Percentiles rank a stretch among this genome's conserved stretches.
Evolutionary conservation across 441 rosid species (phyloP).

Genomic region (Croton setiger): DNA sequence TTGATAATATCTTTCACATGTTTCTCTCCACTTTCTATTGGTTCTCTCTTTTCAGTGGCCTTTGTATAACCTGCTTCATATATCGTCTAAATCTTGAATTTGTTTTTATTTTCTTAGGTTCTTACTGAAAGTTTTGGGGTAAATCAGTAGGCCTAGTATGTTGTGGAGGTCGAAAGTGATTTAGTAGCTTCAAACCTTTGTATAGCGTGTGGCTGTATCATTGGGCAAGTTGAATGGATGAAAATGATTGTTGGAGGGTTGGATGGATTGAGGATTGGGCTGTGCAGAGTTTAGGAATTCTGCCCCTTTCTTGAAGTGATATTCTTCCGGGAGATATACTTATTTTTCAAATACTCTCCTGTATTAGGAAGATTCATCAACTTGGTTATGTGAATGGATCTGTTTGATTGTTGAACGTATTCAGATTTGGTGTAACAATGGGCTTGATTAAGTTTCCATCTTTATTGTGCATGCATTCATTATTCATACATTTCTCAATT

Average conservation of each 20-base stretch:
- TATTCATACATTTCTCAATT: not conserved
- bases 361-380: not conserved
- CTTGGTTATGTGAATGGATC: not conserved
- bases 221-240: not conserved
- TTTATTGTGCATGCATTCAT: not conserved
- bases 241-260: not conserved
- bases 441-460: not conserved
- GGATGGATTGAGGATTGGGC: not conserved
- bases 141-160: not conserved
- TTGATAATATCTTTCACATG: not conserved
- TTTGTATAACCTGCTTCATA: not conserved
- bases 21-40: not conserved
- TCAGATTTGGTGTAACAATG: not conserved
- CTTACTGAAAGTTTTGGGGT: not conserved
- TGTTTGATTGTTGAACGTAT: not conserved
- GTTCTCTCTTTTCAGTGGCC: not conserved
- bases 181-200: not conserved
- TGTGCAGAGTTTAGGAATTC: not conserved
- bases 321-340: not conserved
- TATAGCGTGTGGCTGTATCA: not conserved
- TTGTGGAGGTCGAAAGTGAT: conserved; percentile 7
- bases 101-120: not conserved
- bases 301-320: not conserved
- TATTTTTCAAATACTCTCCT: not conserved
- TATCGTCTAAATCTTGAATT: too few species aligned